A percentile compares a stretch with the other conserved stretches of the same genome.
Evolutionary conservation across 352 stramenopile species (phyloP).

Genomic region (Peronospora farinosa): DNA sequence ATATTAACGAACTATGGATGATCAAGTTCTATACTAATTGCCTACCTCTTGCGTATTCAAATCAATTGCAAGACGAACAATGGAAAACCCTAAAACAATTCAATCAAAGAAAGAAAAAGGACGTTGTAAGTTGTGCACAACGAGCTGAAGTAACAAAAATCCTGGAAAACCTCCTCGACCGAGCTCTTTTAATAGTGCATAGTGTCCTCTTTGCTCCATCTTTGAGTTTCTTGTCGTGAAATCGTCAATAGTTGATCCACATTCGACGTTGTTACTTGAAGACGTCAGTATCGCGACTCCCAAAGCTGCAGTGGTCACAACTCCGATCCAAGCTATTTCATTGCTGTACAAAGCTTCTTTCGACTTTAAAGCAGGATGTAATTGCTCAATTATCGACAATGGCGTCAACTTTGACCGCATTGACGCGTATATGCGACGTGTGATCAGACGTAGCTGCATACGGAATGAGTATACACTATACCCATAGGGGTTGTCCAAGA

Average conservation of each 20-base stretch:
- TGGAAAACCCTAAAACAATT: slow-evolving; percentile 45
- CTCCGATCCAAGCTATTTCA: slow-evolving; percentile 21
- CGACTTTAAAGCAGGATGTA: not conserved
- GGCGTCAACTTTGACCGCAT: slow-evolving; percentile 15
- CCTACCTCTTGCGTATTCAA: slow-evolving; percentile 40
- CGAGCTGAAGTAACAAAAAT: not conserved
- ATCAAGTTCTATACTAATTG: too few species aligned
- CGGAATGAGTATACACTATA: too few species aligned
- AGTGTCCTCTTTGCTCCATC: slow-evolving; percentile 32
- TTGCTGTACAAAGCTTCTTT: slow-evolving; percentile 15
- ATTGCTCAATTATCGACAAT: not conserved
- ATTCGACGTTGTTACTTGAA: slow-evolving; percentile 19
- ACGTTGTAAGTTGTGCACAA: too few species aligned
- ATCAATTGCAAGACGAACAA: slow-evolving; percentile 63
- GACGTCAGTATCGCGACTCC: slow-evolving; percentile 12
- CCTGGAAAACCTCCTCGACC: slow-evolving; percentile 44
- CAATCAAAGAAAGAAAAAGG: not conserved
- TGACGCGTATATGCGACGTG: slow-evolving; percentile 8
- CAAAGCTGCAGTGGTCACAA: slow-evolving; percentile 18
- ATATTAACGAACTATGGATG: too few species aligned
- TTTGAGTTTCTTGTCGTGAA: slow-evolving; percentile 7
- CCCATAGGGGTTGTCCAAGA: too few species aligned
- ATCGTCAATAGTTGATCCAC: slow-evolving; percentile 15
- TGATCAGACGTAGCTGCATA: slow-evolving; percentile 22
- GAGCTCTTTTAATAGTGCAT: slow-evolving; percentile 57